These are phyloP conservation scores for Didymella pomorum DNA, from an alignment of 2,329 filamentous ascomycete genomes.

Conservation along the genomic window DNA sequence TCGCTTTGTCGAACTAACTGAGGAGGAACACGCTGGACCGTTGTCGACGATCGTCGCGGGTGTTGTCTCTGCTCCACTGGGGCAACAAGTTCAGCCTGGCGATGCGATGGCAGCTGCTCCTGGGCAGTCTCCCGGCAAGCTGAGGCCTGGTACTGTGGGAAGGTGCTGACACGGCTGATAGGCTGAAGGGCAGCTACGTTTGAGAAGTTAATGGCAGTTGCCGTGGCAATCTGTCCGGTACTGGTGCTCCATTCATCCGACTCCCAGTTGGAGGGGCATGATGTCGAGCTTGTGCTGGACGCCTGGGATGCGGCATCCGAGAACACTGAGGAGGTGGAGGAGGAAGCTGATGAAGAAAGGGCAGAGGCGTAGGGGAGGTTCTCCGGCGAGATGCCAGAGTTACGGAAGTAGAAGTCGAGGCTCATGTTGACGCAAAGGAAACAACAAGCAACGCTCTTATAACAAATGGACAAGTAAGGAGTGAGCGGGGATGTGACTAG, in stretches of 20 bases:
- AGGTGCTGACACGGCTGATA: constrained; percentile 48
- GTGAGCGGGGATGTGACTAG: constrained; percentile 43
- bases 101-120: constrained; percentile 46
- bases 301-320: constrained; percentile 74
- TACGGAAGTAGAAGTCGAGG: constrained; percentile 45
- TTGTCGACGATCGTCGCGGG: constrained; percentile 65
- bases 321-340: constrained; percentile 79
- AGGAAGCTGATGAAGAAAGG: constrained; percentile 77
- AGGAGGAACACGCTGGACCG: constrained; percentile 70
- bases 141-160: constrained; percentile 49
- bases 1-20: constrained; percentile 85
- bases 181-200: constrained; percentile 40
- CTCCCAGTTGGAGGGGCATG: constrained; percentile 64
- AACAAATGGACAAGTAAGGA: constrained; percentile 40
- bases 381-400: constrained; percentile 47
- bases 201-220: constrained; percentile 34
- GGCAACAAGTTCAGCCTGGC: constrained; percentile 55
- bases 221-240: constrained; percentile 31
- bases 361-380: constrained; percentile 72
- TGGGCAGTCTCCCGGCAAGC: constrained; percentile 46
- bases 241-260: constrained; percentile 47
- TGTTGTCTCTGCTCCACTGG: constrained; percentile 70
- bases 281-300: constrained; percentile 69
- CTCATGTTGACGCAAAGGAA: constrained; percentile 48
- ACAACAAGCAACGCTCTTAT: constrained; percentile 30